These are phyloP conservation scores for Metschnikowia proteae DNA, from an alignment of 805 yeast species.

Conservation along the genomic window DNA sequence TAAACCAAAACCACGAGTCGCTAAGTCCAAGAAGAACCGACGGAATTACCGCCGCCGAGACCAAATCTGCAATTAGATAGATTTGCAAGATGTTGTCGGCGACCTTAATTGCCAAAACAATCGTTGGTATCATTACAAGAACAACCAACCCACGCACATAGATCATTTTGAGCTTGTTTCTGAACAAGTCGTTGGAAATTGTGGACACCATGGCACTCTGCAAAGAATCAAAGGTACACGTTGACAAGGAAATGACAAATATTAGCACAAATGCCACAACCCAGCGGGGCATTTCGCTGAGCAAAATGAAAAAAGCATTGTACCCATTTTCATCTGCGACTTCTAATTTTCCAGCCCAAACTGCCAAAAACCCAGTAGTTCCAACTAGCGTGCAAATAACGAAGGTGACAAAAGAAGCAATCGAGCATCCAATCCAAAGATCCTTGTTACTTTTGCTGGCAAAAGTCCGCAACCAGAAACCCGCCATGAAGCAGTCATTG, in stretches of 20 bases:
- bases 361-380: slow-evolving; percentile 80
- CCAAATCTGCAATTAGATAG: slow-evolving; percentile 85
- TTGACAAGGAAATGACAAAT: slow-evolving; percentile 68
- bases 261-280: slow-evolving; percentile 78
- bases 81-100: slow-evolving; percentile 83
- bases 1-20: slow-evolving; percentile 54
- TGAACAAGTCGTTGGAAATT: slow-evolving; percentile 82
- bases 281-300: slow-evolving; percentile 79
- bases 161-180: slow-evolving; percentile 67
- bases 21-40: slow-evolving; percentile 76
- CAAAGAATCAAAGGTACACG: slow-evolving; percentile 85
- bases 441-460: slow-evolving; percentile 79
- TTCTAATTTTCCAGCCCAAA: slow-evolving; percentile 74
- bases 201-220: slow-evolving; percentile 88
- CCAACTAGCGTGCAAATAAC: slow-evolving; percentile 71
- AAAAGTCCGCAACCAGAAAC: slow-evolving; percentile 93
- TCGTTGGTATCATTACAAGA: slow-evolving; percentile 77
- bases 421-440: slow-evolving; percentile 65
- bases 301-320: slow-evolving; percentile 67
- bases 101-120: slow-evolving; percentile 76
- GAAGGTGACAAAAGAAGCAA: slow-evolving; percentile 68
- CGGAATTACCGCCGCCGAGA: slow-evolving; percentile 85
- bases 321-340: slow-evolving; percentile 54
- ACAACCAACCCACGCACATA: slow-evolving; percentile 71
- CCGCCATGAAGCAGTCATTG: slow-evolving; percentile 85